These are phyloP conservation scores for Thinopyrum elongatum DNA, from an alignment of 176 grass and related monocot genomes.

Conservation along the genomic window DNA sequence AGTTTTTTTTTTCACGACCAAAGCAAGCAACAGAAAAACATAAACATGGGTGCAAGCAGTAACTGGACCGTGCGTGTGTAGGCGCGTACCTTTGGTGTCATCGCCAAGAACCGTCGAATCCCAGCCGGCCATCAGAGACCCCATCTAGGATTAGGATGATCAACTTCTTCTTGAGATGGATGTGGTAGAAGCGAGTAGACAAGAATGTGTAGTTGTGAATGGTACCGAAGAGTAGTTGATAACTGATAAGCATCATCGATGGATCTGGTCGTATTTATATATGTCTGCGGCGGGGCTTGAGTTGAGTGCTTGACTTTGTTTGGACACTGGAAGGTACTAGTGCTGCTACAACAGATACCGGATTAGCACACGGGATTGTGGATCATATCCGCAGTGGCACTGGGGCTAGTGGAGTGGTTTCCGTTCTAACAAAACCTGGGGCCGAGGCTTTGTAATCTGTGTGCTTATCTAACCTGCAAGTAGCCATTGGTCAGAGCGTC, in stretches of 20 bases:
- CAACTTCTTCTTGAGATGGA: not conserved
- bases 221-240: not conserved
- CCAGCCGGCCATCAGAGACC: constrained; percentile 95
- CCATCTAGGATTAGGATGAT: constrained; percentile 40
- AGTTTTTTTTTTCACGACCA: too few species aligned
- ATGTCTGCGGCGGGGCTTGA: not conserved
- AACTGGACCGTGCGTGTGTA: not conserved
- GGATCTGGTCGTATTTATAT: constrained; percentile 18
- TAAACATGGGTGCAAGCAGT: not conserved
- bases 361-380: constrained; percentile 25
- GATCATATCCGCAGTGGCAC: not conserved
- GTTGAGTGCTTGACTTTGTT: not conserved
- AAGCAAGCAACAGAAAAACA: not conserved
- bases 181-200: not conserved
- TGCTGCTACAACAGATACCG: not conserved
- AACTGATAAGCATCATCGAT: not conserved
- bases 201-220: not conserved
- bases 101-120: constrained; percentile 46
- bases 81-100: constrained; percentile 31
- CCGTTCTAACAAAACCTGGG: not conserved
- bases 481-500: not conserved
- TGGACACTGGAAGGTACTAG: not conserved
- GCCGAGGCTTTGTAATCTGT: not conserved
- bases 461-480: not conserved
- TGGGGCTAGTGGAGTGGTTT: not conserved